Evolutionary conservation across 2,329 filamentous ascomycete species (phyloP).

Genomic region (Grosmannia clavigera): DNA sequence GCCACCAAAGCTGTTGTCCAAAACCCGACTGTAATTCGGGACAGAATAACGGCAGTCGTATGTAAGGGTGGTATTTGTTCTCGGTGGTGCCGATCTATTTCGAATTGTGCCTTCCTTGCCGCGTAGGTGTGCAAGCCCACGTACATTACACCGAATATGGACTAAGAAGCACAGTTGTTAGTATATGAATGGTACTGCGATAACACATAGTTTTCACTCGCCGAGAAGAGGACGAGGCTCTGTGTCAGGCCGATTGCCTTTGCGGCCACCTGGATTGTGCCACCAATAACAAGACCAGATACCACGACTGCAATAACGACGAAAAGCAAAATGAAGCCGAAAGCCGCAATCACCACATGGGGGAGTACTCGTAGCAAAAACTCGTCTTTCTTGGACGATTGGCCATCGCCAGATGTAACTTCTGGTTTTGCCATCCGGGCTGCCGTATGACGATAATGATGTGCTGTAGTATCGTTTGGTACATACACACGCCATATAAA

Average conservation of each 20-base stretch:
- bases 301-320: constrained; percentile 12
- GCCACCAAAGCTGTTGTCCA: constrained; percentile 19
- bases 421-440: not conserved
- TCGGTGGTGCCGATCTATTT: constrained; percentile 13
- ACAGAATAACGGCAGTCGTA: constrained; percentile 18
- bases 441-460: not conserved
- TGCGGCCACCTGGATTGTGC: constrained; percentile 9
- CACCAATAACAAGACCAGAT: constrained; percentile 13
- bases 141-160: constrained; percentile 19
- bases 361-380: constrained; percentile 6
- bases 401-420: too few species aligned
- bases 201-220: not conserved
- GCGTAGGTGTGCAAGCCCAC: constrained; percentile 19
- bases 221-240: constrained; percentile 14
- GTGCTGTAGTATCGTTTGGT: not conserved
- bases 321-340: constrained; percentile 9
- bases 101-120: constrained; percentile 13
- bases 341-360: constrained; percentile 6
- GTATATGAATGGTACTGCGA: not conserved
- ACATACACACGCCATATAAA: not conserved
- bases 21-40: constrained; percentile 15
- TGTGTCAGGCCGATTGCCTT: constrained; percentile 13
- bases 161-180: constrained; percentile 4
- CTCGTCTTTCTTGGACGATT: not conserved
- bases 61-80: constrained; percentile 19